Base-by-base conservation (phyloP, 2,329 filamentous ascomycete genomes). In the Ascochyta pisi region DNA sequence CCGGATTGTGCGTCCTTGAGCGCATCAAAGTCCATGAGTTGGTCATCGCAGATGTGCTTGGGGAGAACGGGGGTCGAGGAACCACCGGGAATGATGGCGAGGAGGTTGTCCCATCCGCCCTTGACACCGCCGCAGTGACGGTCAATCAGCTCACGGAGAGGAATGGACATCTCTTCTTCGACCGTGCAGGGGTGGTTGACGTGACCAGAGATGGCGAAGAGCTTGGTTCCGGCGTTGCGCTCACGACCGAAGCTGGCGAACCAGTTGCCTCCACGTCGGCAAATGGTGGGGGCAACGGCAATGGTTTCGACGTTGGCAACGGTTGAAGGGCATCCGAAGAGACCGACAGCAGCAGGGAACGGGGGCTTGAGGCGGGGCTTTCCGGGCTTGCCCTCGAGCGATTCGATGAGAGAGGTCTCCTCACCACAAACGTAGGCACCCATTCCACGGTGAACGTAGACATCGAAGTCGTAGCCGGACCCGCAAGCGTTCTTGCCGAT, bases 121-220 rank as follows among this genome's bases (percentile, higher is more conserved):
- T 88, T 88, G 48, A 99, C 95, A 78, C 95, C 95, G 76, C 95
- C 95, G 75, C 95, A 98, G 85, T 99, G 95, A 82, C 92, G 95
- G 62, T 99, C 95, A 70, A 99, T 98, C 62, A 99, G 87, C 79
- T 99, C 95, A 40, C 91, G 89, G 58, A 99, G 86, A 39, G 95
- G 90, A 67, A 99, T 99, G 48, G 91, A 96, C 95, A 99, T 99
- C 81, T 99, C 95, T 81, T 99, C 95, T 79, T 99, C 95, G 58
- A 99, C 95, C 1, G 95, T 98, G 78, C 87, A 92, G 50, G 95
- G 95, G 83, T 98, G 96, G 85, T 99, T 99, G 82, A 99, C 95
- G 78, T 98, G 92, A 26, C 95, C 95, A 50, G 94, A 98, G 76
- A 99, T 98, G 78, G 93, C 97, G 83, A 90, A 99, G 38, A 99